phyloP scores from a whole-genome alignment of 768 basidiomycete species.

The Russula compacta region DNA sequence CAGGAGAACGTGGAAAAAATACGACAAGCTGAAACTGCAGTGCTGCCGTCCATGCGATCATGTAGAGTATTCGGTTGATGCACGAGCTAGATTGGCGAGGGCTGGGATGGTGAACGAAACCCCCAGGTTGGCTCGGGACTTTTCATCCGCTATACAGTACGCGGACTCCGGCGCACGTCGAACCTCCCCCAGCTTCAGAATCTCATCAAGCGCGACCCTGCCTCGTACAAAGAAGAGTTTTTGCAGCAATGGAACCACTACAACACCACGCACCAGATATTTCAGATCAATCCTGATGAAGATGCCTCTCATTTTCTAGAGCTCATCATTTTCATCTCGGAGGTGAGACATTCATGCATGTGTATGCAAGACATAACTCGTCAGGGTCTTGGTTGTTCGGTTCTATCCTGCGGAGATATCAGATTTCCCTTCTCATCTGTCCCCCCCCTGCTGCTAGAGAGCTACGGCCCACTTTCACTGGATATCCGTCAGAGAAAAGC shows the following conservation, averaged over 20 bases:
- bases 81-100: no score
- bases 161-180: slow-evolving; percentile 71
- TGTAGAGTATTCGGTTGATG: no score
- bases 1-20: no score
- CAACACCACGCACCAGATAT: slow-evolving; percentile 78
- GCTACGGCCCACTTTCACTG: slow-evolving; percentile 61
- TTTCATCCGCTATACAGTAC: no score
- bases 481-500: slow-evolving; percentile 74
- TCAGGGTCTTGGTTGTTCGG: slow-evolving; percentile 48
- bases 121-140: no score
- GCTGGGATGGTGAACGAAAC: no score
- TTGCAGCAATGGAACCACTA: slow-evolving; percentile 96
- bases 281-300: slow-evolving; percentile 72
- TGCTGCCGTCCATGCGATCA: no score
- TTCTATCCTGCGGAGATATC: slow-evolving; percentile 91
- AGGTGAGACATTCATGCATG: slow-evolving; percentile 34
- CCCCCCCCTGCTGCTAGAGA: slow-evolving; percentile 68
- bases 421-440: slow-evolving; percentile 77
- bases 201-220: slow-evolving; percentile 88
- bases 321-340: slow-evolving; percentile 83
- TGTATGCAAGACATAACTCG: not conserved
- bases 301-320: slow-evolving; percentile 80
- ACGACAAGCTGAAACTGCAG: no score
- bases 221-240: slow-evolving; percentile 90
- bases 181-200: slow-evolving; percentile 96